phyloP scores from a whole-genome alignment of 139 green algal genomes.

The Coelastrella sp. region DNA sequence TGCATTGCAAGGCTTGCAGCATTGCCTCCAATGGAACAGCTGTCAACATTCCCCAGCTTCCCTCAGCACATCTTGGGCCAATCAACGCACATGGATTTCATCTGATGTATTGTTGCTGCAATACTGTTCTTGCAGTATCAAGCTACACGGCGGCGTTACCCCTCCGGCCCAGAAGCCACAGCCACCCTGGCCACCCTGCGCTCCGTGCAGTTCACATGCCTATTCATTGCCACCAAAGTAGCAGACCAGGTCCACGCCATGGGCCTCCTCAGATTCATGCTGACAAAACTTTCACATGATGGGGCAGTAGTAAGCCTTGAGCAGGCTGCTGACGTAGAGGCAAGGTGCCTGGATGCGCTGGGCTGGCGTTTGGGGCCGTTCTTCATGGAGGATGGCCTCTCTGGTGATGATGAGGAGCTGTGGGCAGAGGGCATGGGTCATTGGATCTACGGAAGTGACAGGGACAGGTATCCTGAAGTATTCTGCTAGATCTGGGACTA shows the following conservation, averaged over 20 bases:
- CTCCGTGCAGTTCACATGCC: conserved; percentile 64
- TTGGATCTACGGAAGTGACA: conserved; percentile 18
- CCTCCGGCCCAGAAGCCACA: conserved; percentile 1
- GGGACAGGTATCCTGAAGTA: not conserved
- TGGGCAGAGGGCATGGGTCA: conserved; percentile 28
- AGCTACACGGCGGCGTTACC: not conserved
- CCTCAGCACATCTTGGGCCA: not conserved
- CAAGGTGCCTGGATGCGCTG: conserved; percentile 57
- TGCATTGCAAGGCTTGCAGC: too few species aligned
- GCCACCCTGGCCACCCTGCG: conserved; percentile 41
- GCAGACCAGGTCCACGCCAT: conserved; percentile 50
- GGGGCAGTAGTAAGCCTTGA: conserved; percentile 22
- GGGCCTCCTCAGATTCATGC: conserved; percentile 51
- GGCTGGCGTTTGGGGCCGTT: conserved; percentile 58
- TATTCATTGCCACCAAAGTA: conserved; percentile 67
- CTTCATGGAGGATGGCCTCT: conserved; percentile 47
- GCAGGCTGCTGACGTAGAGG: conserved; percentile 58
- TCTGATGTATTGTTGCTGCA: not conserved
- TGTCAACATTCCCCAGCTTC: not conserved
- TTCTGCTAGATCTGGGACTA: not conserved
- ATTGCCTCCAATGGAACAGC: not conserved
- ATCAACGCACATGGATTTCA: not conserved
- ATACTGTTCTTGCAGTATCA: not conserved
- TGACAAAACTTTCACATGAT: conserved; percentile 22
- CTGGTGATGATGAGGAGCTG: conserved; percentile 15